Percentiles rank a stretch among this genome's conserved stretches.
phyloP scores from a whole-genome alignment of 306 rosid species.

The Senna siamea region DNA sequence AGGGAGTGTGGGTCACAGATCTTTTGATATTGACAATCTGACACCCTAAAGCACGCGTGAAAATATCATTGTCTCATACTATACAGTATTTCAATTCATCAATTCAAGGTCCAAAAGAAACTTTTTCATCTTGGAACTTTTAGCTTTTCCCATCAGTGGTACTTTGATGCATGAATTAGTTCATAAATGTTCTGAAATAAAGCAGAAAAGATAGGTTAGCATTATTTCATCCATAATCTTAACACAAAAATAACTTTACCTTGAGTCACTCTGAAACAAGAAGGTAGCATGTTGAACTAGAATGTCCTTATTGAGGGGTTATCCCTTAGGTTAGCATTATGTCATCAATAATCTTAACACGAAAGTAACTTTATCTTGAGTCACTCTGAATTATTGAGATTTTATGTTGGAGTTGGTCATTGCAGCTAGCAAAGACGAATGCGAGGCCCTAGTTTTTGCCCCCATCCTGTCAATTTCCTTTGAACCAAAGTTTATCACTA shows the following conservation, averaged over 20 bases:
- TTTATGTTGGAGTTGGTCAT: constrained; percentile 21
- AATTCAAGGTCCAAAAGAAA: constrained; percentile 35
- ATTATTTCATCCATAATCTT: constrained; percentile 28
- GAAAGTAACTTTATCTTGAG: constrained; percentile 13
- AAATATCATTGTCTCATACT: constrained; percentile 33
- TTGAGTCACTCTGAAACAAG: constrained; percentile 2
- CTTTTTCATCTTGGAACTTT: constrained; percentile 16
- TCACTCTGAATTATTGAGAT: constrained; percentile 2
- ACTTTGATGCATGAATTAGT: constrained; percentile 31
- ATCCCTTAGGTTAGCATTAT: no score
- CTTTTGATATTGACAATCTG: constrained; percentile 30
- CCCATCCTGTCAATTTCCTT: constrained; percentile 8
- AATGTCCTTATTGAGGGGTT: no score
- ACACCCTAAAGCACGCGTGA: constrained; percentile 46
- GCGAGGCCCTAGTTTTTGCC: constrained; percentile 21
- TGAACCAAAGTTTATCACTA: constrained; percentile 11
- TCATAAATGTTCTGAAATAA: constrained; percentile 16
- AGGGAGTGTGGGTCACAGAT: constrained; percentile 37
- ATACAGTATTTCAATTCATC: constrained; percentile 34
- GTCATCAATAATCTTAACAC: constrained; percentile 32
- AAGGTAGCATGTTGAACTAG: no score
- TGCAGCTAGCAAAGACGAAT: neutral
- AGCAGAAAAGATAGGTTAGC: neutral
- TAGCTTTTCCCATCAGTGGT: constrained; percentile 32
- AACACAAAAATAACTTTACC: constrained; percentile 18